These are phyloP conservation scores for Xylariaceae sp. DNA, from an alignment of 2,329 filamentous ascomycete genomes.

Conservation along the genomic window DNA sequence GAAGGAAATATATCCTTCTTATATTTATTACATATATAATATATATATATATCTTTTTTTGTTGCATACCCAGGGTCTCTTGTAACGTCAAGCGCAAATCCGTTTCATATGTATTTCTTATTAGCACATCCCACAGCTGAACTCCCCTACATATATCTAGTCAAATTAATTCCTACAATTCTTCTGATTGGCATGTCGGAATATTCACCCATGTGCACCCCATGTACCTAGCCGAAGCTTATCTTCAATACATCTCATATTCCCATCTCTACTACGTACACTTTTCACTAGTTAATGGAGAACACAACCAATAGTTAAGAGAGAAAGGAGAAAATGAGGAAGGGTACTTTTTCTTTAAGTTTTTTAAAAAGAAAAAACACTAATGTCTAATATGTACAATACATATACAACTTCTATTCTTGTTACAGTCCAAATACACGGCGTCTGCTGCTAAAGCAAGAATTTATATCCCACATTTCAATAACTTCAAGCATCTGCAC, in stretches of 20 bases:
- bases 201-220: too few relatives aligned
- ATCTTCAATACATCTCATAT: too few relatives aligned
- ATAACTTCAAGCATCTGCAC: slow-evolving; percentile 33
- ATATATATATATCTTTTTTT: neutral
- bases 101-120: neutral
- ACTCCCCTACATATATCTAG: neutral
- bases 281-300: too few relatives aligned
- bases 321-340: too few relatives aligned
- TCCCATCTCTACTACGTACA: too few relatives aligned
- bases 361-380: too few relatives aligned
- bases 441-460: neutral
- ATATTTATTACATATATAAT: too few relatives aligned
- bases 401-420: neutral
- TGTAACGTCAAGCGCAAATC: neutral
- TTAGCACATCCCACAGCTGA: neutral
- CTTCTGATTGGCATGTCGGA: too few relatives aligned
- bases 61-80: neutral
- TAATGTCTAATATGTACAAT: neutral
- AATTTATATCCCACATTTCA: neutral
- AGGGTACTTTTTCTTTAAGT: too few relatives aligned
- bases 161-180: neutral
- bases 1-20: neutral
- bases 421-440: neutral
- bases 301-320: too few relatives aligned
- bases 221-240: too few relatives aligned